Conservation (phyloP, 2,329 filamentous ascomycete genomes). For the Lecanicillium sp. region DNA sequence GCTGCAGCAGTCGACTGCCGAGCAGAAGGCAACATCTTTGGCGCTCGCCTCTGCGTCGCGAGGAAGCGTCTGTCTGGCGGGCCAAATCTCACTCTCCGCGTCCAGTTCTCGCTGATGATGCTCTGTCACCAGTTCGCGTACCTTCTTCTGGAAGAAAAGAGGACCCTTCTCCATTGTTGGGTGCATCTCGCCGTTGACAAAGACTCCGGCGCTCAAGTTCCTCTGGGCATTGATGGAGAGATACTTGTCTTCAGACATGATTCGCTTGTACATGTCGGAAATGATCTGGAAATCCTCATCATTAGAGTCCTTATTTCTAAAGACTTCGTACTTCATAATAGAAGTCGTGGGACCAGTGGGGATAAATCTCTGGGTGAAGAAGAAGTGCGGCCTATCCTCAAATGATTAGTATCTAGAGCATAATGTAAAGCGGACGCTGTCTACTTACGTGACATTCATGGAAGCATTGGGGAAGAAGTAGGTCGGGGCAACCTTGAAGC, state of each 20-base stretch:
- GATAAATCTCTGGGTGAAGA: constrained; percentile 57
- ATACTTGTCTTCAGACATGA: constrained; percentile 58
- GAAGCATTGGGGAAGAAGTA: constrained; percentile 46
- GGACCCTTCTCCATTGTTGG: constrained; percentile 52
- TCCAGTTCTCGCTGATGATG: constrained; percentile 39
- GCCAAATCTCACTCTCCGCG: constrained; percentile 42
- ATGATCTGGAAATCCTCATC: constrained; percentile 51
- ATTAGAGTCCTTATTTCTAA: constrained; percentile 51
- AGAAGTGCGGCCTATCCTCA: constrained; percentile 44
- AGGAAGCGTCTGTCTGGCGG: constrained; percentile 32
- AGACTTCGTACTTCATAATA: constrained; percentile 56
- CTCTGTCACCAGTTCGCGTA: constrained; percentile 38
- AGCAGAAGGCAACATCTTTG: constrained; percentile 25
- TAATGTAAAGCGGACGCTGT: background rate
- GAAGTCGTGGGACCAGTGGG: constrained; percentile 42
- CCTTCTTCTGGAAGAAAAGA: constrained; percentile 45
- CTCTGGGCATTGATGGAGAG: constrained; percentile 52
- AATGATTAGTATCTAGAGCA: constrained; percentile 3
- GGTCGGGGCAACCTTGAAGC: constrained; percentile 36
- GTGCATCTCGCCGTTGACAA: constrained; percentile 56
- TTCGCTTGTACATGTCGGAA: constrained; percentile 52
- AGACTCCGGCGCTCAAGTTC: constrained; percentile 55
- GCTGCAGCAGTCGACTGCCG: constrained; percentile 24
- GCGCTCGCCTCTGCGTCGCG: constrained; percentile 16
- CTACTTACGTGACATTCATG: constrained; percentile 40